These are phyloP conservation scores for Parathielavia hyrcaniae DNA, from an alignment of 495 filamentous ascomycete genomes.

Conservation along the genomic window DNA sequence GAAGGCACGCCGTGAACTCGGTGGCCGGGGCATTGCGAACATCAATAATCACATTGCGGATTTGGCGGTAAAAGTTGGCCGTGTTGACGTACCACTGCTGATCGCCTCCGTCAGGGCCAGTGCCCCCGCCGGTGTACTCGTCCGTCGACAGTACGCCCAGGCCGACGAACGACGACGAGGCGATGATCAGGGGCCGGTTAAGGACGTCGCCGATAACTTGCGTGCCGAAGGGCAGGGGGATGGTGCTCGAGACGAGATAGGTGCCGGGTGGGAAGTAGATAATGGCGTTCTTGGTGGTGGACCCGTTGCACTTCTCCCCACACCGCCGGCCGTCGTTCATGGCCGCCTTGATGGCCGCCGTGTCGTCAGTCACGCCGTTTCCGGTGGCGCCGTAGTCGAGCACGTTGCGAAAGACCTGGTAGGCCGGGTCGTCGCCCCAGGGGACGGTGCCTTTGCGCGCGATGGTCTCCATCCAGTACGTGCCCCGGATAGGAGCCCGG, in stretches of 20 bases:
- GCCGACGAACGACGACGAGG: slow-evolving; percentile 57
- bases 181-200: slow-evolving; percentile 63
- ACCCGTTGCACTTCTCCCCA: slow-evolving; percentile 66
- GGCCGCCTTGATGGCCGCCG: slow-evolving; percentile 71
- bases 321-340: slow-evolving; percentile 68
- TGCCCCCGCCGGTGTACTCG: slow-evolving; percentile 57
- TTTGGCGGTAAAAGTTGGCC: slow-evolving; percentile 92
- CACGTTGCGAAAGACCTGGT: slow-evolving; percentile 67
- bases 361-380: slow-evolving; percentile 73
- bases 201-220: slow-evolving; percentile 65
- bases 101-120: neutral
- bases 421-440: slow-evolving; percentile 44
- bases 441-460: slow-evolving; percentile 60
- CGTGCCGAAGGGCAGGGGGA: slow-evolving; percentile 64
- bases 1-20: slow-evolving; percentile 56
- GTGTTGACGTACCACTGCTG: slow-evolving; percentile 54
- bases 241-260: slow-evolving; percentile 57
- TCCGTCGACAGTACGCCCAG: slow-evolving; percentile 84
- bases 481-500: neutral
- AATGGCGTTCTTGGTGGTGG: slow-evolving; percentile 63
- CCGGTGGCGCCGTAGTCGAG: slow-evolving; percentile 55
- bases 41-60: slow-evolving; percentile 87
- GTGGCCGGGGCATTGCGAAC: slow-evolving; percentile 26
- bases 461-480: slow-evolving; percentile 34
- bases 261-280: slow-evolving; percentile 72